Evolutionary conservation across 1,139 yeast genomes (phyloP), one percentile per base, ranked within the genome.

Genomic region (Insectozyma bohioensis): DNA sequence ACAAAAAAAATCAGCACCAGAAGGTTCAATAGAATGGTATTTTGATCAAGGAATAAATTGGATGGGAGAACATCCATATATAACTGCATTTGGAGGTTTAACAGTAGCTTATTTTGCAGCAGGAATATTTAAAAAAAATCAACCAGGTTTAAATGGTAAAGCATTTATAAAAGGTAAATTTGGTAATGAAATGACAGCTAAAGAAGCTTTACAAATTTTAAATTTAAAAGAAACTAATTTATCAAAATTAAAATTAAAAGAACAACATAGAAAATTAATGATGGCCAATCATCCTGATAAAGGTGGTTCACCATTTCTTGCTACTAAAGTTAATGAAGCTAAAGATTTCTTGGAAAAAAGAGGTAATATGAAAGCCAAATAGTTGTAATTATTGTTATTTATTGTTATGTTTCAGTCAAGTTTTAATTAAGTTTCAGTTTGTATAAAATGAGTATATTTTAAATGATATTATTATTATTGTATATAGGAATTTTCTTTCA

Each of bases 211-310:
- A 41, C 94, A 80, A 56, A 86, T 92, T 25, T 75, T 92, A 48
- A 87, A 85, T 52, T 66, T 92, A 51, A 83, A 84, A 48, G 97
- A 90, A 57, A 72, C 84, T 21, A 81, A 80, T 18, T 68, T 92
- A 48, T 75, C 84, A 11, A 80, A 83, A 61, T 73, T 84, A 43
- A 85, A 79, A 54, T 72, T 92, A 53, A 90, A 92, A 61, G 97
- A 90, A 44, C 86, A 85, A 34, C 98, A 92, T 61, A 79, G 98
- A 64, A 78, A 75, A 56, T 57, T 68, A 41, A 85, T 86, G 65
- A 88, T 92, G 96, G 70, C 92, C 57, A 92, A 92, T 63, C 98
- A 92, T 56, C 98, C 98, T 9, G 98, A 92, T 65, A 85, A 94
- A 56, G 98, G 98, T 33, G 98, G 98, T 7, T 85, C 95, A 12